phyloP scores from a whole-genome alignment of 768 basidiomycete species.

The Lentinula aciculospora region DNA sequence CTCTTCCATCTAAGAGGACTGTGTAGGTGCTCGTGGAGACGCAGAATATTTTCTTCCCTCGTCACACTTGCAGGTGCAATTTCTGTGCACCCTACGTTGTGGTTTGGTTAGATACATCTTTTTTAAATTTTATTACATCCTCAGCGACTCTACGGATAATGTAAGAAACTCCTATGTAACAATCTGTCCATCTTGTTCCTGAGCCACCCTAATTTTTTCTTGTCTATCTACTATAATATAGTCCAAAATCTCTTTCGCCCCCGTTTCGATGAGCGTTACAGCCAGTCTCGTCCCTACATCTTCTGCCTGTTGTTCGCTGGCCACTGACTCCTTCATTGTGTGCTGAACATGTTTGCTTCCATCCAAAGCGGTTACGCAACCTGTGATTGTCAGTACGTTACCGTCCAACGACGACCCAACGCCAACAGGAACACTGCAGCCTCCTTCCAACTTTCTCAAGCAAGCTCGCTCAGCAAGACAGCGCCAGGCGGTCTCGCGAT shows the following conservation, averaged over 20 bases:
- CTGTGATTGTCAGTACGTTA: constrained; percentile 55
- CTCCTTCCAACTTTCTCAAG: constrained; percentile 88
- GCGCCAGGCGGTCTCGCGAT: constrained; percentile 71
- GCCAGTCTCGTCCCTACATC: constrained; percentile 65
- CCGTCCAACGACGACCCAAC: constrained; percentile 50
- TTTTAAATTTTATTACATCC: no score
- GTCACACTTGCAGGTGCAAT: constrained; percentile 6
- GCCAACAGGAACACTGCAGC: constrained; percentile 96
- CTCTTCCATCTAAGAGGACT: constrained; percentile 36
- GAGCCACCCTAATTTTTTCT: constrained; percentile 36
- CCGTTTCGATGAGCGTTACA: constrained; percentile 52
- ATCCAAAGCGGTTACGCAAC: constrained; percentile 80
- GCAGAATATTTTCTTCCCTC: constrained; percentile 37
- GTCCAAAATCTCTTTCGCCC: constrained; percentile 76
- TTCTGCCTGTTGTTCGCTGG: constrained; percentile 55
- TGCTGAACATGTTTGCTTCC: constrained; percentile 71
- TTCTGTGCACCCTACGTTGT: neutral
- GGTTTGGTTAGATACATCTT: constrained; percentile 9
- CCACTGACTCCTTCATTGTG: constrained; percentile 47
- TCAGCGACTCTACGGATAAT: neutral
- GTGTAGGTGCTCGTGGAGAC: constrained; percentile 68
- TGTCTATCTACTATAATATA: constrained; percentile 73
- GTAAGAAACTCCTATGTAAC: neutral
- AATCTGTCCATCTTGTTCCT: constrained; percentile 21
- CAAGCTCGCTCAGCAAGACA: constrained; percentile 85